Base-by-base conservation (phyloP, 2,329 filamentous ascomycete species). In the Ophiostoma angusticollis region DNA sequence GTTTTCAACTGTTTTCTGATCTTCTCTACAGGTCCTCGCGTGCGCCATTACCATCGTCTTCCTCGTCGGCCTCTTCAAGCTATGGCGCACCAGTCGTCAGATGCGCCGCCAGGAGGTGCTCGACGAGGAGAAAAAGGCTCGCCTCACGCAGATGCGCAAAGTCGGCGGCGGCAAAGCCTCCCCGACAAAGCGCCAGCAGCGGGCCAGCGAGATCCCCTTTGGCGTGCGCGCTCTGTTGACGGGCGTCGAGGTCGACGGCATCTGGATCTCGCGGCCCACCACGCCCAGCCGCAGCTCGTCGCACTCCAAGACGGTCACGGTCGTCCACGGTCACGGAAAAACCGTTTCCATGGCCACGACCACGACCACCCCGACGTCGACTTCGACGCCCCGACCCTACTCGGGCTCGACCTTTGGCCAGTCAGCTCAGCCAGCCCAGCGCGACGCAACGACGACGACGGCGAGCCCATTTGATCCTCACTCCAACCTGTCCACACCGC, bases 181-280 rank as follows among this genome's bases (percentile, higher is more conserved):
- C 22, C 18, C 4, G 35, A 17, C 19, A 25, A 13, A 23, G 18
- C 39, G 51, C 21, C 60, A 58, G 46, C 57, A 58, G 34, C 52
- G 54, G 21, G 43, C 50, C 14, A 65, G 73, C 36, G 78, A 84
- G 9, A 74, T 93, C 25, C 86, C 85, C 0, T 95, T 95, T 52
- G 87, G 89, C 16, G 74, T 91, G 38, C 77, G 82, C 49, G 87
- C 87, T 6, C 74, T 95, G 33, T 80, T 94, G 55, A 81, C 74
- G 49, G 86, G 86, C 6, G 67, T 93, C 31, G 74, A 89, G 54
- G 74, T 93, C 7, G 84, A 93, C 47, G 87, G 85, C 4, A 86
- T 95, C 36, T 85, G 81, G 78, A 74, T 82, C 35, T 78, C 75
- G 18, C 62, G 64, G 37, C 64, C 67, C 31, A 58, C 61, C 9